Percentiles rank a stretch among this genome's conserved stretches.
Evolutionary conservation across 441 rosid genomes (phyloP).

Genomic region (Erodium trifolium): DNA sequence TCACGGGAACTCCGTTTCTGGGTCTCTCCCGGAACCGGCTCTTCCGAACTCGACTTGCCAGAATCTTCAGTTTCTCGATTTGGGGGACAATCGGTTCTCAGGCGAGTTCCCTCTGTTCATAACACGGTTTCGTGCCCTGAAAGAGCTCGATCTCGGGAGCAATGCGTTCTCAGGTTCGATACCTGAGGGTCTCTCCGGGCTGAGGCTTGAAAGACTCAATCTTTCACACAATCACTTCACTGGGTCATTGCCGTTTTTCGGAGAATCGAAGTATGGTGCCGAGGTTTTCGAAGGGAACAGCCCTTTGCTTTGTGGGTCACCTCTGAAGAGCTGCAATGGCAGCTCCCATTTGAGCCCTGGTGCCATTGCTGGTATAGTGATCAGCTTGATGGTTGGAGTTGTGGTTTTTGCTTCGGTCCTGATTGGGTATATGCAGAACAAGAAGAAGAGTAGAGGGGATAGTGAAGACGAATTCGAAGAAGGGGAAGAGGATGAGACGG

Average conservation of each 20-base stretch:
- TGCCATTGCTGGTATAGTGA: conserved; percentile 89
- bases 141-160: conserved; percentile 71
- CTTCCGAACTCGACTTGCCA: conserved; percentile 68
- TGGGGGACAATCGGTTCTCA: conserved; percentile 66
- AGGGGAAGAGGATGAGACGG: conserved; percentile 54
- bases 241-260: conserved; percentile 65
- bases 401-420: conserved; percentile 77
- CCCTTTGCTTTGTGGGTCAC: conserved; percentile 78
- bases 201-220: conserved; percentile 58
- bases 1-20: conserved; percentile 58
- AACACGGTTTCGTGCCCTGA: conserved; percentile 47
- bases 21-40: conserved; percentile 70
- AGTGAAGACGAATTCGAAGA: conserved; percentile 75
- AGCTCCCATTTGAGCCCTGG: conserved; percentile 64
- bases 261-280: conserved; percentile 48
- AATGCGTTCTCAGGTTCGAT: conserved; percentile 61
- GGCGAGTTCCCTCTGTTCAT: conserved; percentile 77
- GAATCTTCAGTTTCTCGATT: conserved; percentile 59
- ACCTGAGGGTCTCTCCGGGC: conserved; percentile 45
- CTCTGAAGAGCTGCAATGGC: conserved; percentile 56
- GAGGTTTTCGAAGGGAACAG: conserved; percentile 71
- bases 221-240: conserved; percentile 87
- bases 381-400: conserved; percentile 79
- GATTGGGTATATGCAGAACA: conserved; percentile 84
- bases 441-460: conserved; percentile 49